Percentiles rank a stretch among this genome's conserved stretches.
Evolutionary conservation across 345 rosid species (phyloP).

Genomic region (Garcia nutans): DNA sequence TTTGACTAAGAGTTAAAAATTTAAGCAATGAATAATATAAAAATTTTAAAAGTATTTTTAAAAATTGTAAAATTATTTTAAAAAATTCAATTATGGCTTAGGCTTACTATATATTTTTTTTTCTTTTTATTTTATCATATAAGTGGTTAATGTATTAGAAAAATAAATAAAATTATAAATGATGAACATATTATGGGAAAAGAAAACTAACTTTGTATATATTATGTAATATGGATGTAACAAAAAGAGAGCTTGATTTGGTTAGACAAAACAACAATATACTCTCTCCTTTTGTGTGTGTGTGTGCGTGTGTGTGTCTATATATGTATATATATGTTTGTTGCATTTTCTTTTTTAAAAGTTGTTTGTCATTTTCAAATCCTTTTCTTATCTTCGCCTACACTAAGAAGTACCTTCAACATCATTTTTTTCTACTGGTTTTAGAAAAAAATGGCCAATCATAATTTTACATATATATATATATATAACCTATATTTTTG

Average conservation of each 20-base stretch:
- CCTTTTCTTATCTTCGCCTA: neutral
- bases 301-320: no score
- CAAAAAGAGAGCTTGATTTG: conserved; percentile 23
- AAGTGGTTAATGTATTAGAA: no score
- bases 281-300: no score
- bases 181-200: neutral
- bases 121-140: no score
- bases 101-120: no score
- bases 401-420: neutral
- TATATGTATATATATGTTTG: neutral
- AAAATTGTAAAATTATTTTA: no score
- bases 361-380: conserved; percentile 25
- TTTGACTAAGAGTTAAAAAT: no score
- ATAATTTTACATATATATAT: neutral
- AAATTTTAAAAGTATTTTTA: no score
- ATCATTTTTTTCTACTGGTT: neutral
- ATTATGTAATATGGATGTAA: neutral
- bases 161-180: neutral
- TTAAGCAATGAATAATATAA: no score
- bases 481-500: neutral
- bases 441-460: neutral
- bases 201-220: neutral
- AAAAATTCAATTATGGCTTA: no score
- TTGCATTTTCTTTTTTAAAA: conserved; percentile 19
- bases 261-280: neutral